Evolutionary conservation across 169 alveolate genomes (phyloP), one percentile per base, ranked within the genome.

Genomic region (Cryptosporidium tyzzeri): DNA sequence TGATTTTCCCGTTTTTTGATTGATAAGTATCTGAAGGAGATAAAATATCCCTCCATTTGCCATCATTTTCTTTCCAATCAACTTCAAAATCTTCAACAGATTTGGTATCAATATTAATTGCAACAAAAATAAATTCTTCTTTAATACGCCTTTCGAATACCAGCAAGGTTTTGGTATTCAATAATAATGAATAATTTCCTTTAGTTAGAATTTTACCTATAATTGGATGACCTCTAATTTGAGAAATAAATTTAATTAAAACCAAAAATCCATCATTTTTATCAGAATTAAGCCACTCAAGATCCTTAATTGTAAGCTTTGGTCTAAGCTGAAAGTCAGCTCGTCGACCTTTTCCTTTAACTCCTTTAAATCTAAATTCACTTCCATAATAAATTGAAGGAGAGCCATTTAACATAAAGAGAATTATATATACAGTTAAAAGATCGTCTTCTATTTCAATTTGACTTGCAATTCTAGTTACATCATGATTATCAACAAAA

Each of bases 351-450:
- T 3, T 12, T 3, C 75, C 75, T 80, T 80, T 80, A 59, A 80
- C 62, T n/a, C 89, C 89, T 50, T 80, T 59, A 37, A 59, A 80
- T 26, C 33, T 65, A 55, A 80, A 80, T 29, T 80, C 89, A 35
- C 89, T 80, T 10, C 89, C 89, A 80, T 80, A 80, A 41, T 80
- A 80, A 29, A 45, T 80, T 33, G 89, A 80, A 5, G 89, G 89
- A 12, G 89, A 80, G 0, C 89, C 89, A 16, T 12, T 61, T 21
- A 80, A 5, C 16, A 74, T 80, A 26, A 62, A 80, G 62, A 80
- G 67, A 8, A 80, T 7, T n/a, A 80, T 80, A 45, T 35, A 41
- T 26, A 80, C 65, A n/a, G 89, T 80, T 26, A 31, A 16, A 12
- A 80, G 75, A n/a, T 80, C 51, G 12, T 59, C 89, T 29, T 80